phyloP scores from a whole-genome alignment of 2,329 filamentous ascomycete genomes.

The Cercospora janseana region DNA sequence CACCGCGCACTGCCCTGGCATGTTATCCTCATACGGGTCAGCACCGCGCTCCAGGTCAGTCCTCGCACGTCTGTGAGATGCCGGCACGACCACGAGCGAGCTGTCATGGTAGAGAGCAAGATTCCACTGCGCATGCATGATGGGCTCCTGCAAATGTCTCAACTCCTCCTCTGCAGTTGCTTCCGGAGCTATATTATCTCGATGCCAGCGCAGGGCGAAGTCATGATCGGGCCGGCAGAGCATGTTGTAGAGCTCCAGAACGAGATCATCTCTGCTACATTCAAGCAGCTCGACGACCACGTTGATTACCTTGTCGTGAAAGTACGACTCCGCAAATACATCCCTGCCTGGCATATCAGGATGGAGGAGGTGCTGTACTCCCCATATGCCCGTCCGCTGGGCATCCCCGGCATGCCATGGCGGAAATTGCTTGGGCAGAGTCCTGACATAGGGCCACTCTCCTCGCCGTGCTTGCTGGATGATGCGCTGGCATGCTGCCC shows the following conservation, averaged over 20 bases:
- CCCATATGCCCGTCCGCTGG: slow-evolving; percentile 72
- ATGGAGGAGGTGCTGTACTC: slow-evolving; percentile 80
- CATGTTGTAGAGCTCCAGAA: slow-evolving; percentile 87
- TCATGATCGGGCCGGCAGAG: slow-evolving; percentile 69
- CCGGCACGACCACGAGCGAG: slow-evolving; percentile 72
- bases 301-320: slow-evolving; percentile 61
- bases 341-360: slow-evolving; percentile 63
- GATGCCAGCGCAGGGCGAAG: slow-evolving; percentile 79
- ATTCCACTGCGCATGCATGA: slow-evolving; percentile 84
- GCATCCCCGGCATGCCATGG: slow-evolving; percentile 63
- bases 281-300: slow-evolving; percentile 65
- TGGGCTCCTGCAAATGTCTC: slow-evolving; percentile 57
- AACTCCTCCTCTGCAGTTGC: slow-evolving; percentile 67
- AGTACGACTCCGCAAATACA: slow-evolving; percentile 69
- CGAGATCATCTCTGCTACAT: slow-evolving; percentile 57
- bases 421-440: slow-evolving; percentile 85
- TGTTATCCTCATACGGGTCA: slow-evolving; percentile 58
- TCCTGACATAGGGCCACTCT: slow-evolving; percentile 77
- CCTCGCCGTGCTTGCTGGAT: slow-evolving; percentile 65
- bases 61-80: slow-evolving; percentile 68
- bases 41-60: slow-evolving; percentile 68
- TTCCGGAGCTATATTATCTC: slow-evolving; percentile 73
- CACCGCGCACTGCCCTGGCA: slow-evolving; percentile 67
- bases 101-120: slow-evolving; percentile 74
- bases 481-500: slow-evolving; percentile 57